Percentiles rank a stretch among this genome's conserved stretches.
Conservation (phyloP, 1,284 basidiomycete genomes). For the Microbotryum violaceum region DNA sequence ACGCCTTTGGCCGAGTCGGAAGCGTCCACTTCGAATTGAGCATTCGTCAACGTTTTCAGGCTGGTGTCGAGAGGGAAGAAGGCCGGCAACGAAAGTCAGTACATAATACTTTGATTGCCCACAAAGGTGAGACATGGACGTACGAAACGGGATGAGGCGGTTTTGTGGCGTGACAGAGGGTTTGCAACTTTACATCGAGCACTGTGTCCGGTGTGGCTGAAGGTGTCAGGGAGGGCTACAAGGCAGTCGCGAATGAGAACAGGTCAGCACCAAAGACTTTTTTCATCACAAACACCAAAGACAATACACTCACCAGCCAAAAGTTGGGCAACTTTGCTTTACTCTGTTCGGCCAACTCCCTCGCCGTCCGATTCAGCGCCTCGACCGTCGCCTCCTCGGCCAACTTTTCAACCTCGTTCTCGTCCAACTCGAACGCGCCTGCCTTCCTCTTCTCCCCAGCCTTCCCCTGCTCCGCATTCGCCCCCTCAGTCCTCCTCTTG, state of each 20-base stretch:
- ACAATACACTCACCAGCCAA: constrained; percentile 53
- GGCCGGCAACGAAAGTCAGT: not conserved
- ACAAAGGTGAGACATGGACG: constrained; percentile 37
- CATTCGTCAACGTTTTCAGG: constrained; percentile 32
- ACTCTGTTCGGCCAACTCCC: constrained; percentile 65
- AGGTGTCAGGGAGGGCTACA: constrained; percentile 66
- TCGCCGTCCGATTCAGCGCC: constrained; percentile 69
- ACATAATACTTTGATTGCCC: not conserved
- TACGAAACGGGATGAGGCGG: constrained; percentile 66
- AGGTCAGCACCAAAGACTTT: no score
- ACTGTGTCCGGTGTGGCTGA: constrained; percentile 57
- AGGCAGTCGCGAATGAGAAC: not conserved
- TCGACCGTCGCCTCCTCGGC: constrained; percentile 73
- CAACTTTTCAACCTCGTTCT: constrained; percentile 58
- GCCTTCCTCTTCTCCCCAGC: constrained; percentile 50
- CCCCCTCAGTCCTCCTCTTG: constrained; percentile 1
- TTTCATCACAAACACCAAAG: not conserved
- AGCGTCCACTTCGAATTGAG: constrained; percentile 42
- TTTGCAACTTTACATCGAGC: constrained; percentile 72
- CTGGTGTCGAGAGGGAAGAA: constrained; percentile 46
- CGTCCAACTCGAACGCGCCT: constrained; percentile 67
- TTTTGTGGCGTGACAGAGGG: constrained; percentile 69
- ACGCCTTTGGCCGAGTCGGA: constrained; percentile 43
- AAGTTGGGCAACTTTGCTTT: constrained; percentile 85
- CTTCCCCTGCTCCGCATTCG: constrained; percentile 39